These are phyloP conservation scores for Fusarium pseudograminearum DNA, from an alignment of 2,329 filamentous ascomycete species.

Conservation along the genomic window DNA sequence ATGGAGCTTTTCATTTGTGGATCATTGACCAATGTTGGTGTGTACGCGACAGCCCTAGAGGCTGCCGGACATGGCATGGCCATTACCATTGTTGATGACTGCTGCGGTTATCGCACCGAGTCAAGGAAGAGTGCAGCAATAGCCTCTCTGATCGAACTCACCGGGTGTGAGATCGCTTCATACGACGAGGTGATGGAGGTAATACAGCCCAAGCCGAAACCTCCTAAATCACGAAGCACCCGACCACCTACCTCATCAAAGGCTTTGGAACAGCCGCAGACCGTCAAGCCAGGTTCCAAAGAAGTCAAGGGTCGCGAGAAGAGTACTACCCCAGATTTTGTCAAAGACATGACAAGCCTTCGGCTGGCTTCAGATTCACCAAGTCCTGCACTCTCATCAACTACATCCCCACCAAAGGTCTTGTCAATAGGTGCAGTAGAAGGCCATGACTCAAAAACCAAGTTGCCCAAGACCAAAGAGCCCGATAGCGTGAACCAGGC, in stretches of 20 bases:
- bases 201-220: slow-evolving; percentile 40
- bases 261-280: slow-evolving; percentile 22
- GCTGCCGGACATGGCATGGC: slow-evolving; percentile 87
- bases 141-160: slow-evolving; percentile 76
- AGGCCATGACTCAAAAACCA: slow-evolving; percentile 25
- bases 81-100: slow-evolving; percentile 91
- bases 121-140: slow-evolving; percentile 77
- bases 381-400: slow-evolving; percentile 30
- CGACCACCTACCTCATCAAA: slow-evolving; percentile 17
- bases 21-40: slow-evolving; percentile 85
- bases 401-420: slow-evolving; percentile 42
- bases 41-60: slow-evolving; percentile 92
- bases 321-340: slow-evolving; percentile 48
- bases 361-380: slow-evolving; percentile 48
- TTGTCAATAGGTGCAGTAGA: slow-evolving; percentile 34
- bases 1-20: slow-evolving; percentile 93
- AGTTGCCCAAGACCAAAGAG: slow-evolving; percentile 37
- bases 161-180: slow-evolving; percentile 76
- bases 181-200: slow-evolving; percentile 67
- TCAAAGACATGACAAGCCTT: slow-evolving; percentile 51
- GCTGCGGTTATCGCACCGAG: slow-evolving; percentile 81
- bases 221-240: slow-evolving; percentile 7
- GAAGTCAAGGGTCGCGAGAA: slow-evolving; percentile 36
- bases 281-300: slow-evolving; percentile 6
- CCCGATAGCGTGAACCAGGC: slow-evolving; percentile 10